These are phyloP conservation scores for Sugiyamaella chiloensis DNA, from an alignment of 805 yeast genomes.

Conservation along the genomic window DNA sequence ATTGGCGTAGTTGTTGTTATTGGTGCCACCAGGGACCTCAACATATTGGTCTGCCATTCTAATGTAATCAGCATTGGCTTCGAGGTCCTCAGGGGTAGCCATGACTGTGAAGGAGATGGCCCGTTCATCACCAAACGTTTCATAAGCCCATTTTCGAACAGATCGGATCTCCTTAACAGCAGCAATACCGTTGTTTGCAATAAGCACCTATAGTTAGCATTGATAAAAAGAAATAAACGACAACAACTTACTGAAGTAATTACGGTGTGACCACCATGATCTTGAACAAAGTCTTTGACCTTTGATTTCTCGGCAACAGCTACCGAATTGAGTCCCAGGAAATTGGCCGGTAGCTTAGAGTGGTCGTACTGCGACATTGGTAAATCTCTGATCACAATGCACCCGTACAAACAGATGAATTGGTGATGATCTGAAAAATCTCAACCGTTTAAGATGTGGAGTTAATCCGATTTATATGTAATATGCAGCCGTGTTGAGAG, in stretches of 20 bases:
- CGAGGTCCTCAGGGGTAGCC: constrained; percentile 99
- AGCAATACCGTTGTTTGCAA: constrained; percentile 98
- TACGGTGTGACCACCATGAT: constrained; percentile 92
- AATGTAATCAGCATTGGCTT: constrained; percentile 95
- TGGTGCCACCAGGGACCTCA: constrained; percentile 99
- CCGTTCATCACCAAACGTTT: constrained; percentile 94
- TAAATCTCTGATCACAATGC: background rate
- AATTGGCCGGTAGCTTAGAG: constrained; percentile 58
- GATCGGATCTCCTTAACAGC: constrained; percentile 98
- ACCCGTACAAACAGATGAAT: background rate
- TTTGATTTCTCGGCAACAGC: constrained; percentile 66
- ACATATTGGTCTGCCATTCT: constrained; percentile 99
- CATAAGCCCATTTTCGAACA: constrained; percentile 98
- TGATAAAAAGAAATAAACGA: background rate
- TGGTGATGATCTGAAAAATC: background rate
- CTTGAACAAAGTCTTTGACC: constrained; percentile 78
- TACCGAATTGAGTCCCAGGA: constrained; percentile 77
- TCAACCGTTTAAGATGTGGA: background rate
- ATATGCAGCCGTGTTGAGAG: constrained; percentile 6
- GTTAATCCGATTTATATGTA: constrained; percentile 2
- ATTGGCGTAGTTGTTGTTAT: constrained; percentile 96
- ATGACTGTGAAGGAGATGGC: constrained; percentile 92
- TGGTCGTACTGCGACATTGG: constrained; percentile 24
- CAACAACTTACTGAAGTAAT: constrained; percentile 51
- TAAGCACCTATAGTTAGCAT: constrained; percentile 49